These are phyloP conservation scores for Geotrichum fermentans DNA, from an alignment of 1,139 yeast genomes.

Conservation along the genomic window DNA sequence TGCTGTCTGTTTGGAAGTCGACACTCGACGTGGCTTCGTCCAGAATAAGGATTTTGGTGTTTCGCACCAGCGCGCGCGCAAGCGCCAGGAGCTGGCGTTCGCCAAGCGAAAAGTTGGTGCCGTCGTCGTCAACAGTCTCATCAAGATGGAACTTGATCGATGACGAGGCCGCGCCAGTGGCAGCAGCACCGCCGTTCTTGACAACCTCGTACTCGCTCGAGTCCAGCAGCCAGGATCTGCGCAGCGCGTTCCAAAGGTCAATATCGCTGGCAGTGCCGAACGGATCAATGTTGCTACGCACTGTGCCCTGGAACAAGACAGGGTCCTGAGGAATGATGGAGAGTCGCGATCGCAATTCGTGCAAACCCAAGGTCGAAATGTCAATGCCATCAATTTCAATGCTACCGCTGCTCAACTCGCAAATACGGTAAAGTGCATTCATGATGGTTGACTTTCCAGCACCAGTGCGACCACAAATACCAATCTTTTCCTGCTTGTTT, in stretches of 20 bases:
- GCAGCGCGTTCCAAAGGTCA: constrained; percentile 53
- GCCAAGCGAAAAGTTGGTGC: constrained; percentile 69
- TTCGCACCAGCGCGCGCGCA: constrained; percentile 72
- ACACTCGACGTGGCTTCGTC: constrained; percentile 85
- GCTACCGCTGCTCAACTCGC: constrained; percentile 51
- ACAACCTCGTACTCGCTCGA: constrained; percentile 37
- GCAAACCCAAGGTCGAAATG: constrained; percentile 52
- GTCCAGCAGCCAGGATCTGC: constrained; percentile 60
- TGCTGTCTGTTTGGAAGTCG: constrained; percentile 70
- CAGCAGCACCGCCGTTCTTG: constrained; percentile 22
- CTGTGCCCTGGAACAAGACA: constrained; percentile 61
- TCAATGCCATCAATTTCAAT: constrained; percentile 59
- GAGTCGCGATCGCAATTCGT: constrained; percentile 53
- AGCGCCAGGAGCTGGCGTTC: constrained; percentile 71
- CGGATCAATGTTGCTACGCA: constrained; percentile 65
- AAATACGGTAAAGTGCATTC: constrained; percentile 58
- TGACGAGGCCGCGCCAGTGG: constrained; percentile 14
- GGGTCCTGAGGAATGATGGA: constrained; percentile 81
- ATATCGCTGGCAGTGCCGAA: constrained; percentile 50
- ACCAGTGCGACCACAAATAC: constrained; percentile 77
- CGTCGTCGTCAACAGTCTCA: constrained; percentile 65
- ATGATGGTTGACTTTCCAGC: constrained; percentile 73
- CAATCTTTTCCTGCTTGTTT: constrained; percentile 56
- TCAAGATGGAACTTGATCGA: constrained; percentile 61
- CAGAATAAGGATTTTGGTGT: constrained; percentile 58